Conservation (phyloP, 495 filamentous ascomycete species). For the Hyaloscypha bicolor region DNA sequence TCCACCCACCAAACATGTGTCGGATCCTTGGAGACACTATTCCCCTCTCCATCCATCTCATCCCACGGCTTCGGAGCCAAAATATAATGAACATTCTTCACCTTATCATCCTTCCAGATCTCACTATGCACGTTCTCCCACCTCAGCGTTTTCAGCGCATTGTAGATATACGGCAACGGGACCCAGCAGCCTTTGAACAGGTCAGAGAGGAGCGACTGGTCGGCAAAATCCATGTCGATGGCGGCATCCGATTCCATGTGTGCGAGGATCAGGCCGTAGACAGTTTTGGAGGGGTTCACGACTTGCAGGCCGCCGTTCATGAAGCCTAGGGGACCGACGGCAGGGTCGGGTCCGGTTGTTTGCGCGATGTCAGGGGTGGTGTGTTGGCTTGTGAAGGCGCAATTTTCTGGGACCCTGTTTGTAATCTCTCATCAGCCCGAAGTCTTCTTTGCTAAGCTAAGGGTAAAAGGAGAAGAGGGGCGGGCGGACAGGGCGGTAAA, state of each 20-base stretch:
- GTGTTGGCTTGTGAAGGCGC: conserved; percentile 75
- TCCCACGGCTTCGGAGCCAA: conserved; percentile 85
- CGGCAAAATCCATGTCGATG: conserved; percentile 68
- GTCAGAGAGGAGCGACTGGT: conserved; percentile 72
- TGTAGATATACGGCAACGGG: conserved; percentile 75
- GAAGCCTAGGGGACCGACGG: conserved; percentile 59
- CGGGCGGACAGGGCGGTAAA: not conserved
- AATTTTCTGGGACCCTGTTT: conserved; percentile 65
- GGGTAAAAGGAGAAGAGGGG: not conserved
- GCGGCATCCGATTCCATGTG: conserved; percentile 46
- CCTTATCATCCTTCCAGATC: conserved; percentile 75
- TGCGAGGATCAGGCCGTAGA: conserved; percentile 58
- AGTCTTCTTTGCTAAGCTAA: conserved; percentile 2
- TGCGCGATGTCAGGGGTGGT: conserved; percentile 57
- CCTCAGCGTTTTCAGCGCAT: conserved; percentile 78
- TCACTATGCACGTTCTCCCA: conserved; percentile 65
- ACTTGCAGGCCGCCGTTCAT: conserved; percentile 78
- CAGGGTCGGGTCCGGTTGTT: conserved; percentile 47
- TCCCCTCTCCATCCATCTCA: conserved; percentile 48
- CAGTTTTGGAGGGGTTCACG: conserved; percentile 59
- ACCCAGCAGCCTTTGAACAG: conserved; percentile 71
- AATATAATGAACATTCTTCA: conserved; percentile 83
- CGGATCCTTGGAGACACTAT: conserved; percentile 46
- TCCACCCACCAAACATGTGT: conserved; percentile 70
- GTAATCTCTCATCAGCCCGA: not conserved